Base-by-base conservation (phyloP, 2,329 filamentous ascomycete species). In the Cladobotryum mycophilum region DNA sequence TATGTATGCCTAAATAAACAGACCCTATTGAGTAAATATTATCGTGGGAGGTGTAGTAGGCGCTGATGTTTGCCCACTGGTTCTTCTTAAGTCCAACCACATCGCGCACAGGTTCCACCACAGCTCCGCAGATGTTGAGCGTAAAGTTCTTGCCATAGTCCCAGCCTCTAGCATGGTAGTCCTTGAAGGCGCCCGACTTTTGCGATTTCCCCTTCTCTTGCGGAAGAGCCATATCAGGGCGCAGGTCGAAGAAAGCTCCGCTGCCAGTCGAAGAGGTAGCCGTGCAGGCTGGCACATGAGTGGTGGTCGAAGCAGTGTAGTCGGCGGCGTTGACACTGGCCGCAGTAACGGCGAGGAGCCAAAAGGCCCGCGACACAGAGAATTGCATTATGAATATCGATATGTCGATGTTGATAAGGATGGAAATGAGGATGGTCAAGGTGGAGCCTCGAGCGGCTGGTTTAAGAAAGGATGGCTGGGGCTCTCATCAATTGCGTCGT, bases 81-180 rank as follows among this genome's bases (percentile, higher is more conserved):
- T 66, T 64, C 66, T 79, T 74, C 41, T 82, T 75, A 3, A 91
- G 66, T n/a, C 84, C 86, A 11, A 80, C 76, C 9, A 87, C 79
- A 55, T 81, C 73, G 41, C 76, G 71, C 17, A 86, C 72, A 14
- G 79, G 72, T 58, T 86, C 81, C 14, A 90, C 78, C n/a, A 91
- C 85, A 1, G 86, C 75, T 35, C 78, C 83, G 71, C 88, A 93
- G 59, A 93, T 84, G 69, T 93, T 93, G 60, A 92, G 64, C 2
- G 88, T 92, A 62, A 93, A 93, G 71, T 92, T 92, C 56, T 82
- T 81, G 55, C 80, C 82, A 59, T 90, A 88, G 68, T 92, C 88
- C 65, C 83, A 86, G 34, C 88, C 88, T 53, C 79, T 79, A 7
- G 85, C 82, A 56, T 81, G 76, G 66, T 83, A 83, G 62, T 82